Evolutionary conservation across 1,284 basidiomycete species (phyloP), one percentile per base, ranked within the genome.

Genomic region (Malassezia vespertilionis): DNA sequence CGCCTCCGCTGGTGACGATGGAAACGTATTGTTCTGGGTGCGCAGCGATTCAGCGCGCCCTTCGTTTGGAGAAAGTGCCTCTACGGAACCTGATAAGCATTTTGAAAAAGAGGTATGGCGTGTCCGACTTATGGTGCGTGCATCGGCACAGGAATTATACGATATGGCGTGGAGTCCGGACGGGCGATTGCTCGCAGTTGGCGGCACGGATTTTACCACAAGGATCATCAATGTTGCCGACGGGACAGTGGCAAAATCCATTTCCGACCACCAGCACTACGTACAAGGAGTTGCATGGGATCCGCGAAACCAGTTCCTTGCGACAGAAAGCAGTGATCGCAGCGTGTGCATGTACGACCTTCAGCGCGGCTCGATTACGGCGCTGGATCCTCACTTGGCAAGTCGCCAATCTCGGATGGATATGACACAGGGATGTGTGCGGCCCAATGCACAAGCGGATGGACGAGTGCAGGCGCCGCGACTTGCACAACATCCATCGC

Each of bases 161-260:
- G 91, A 97, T 71, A 76, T 97, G 35, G 86, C 89, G 0, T 97
- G 91, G 91, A 89, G 86, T 56, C 93, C 93, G 0, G 83, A 84
- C 20, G 88, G 90, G 36, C 86, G 91, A 60, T 90, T 86, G 57
- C 79, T 99, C 50, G 80, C 96, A 40, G 83, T 88, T 11, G 91
- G 91, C 8, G 90, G 87, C 61, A 96, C 91, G 4, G 93, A 97
- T 71, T 95, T 96, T 66, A 85, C 83, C 2, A 90, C 89, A 0
- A 76, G 87, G 36, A 81, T 95, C 44, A 89, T 85, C 72, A 79
- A 81, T 17, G 76, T 81, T 2, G 75, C 74, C 15, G 84, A 89
- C 66, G 58, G 65, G 15, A 49, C 57, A 15, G 57, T 69, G 33
- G 53, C 63, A n/a, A 60, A 60, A 21, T 62, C 66, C 34, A 63